Evolutionary conservation across 306 rosid genomes (phyloP).

Genomic region (Vicia villosa): DNA sequence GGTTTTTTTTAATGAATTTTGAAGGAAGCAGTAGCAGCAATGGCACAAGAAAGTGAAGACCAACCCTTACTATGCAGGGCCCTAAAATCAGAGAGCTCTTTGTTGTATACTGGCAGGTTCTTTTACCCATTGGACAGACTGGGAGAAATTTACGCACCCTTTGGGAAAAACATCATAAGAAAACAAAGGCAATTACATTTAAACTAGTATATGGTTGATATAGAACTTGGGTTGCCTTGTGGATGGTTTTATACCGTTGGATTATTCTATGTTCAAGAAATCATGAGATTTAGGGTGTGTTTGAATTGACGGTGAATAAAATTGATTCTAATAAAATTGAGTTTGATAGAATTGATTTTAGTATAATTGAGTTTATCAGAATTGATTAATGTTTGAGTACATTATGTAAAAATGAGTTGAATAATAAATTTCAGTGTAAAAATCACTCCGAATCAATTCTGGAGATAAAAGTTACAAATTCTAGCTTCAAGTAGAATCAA

Average conservation of each 20-base stretch:
- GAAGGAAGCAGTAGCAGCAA: slow-evolving; percentile 39
- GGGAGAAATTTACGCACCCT: slow-evolving; percentile 29
- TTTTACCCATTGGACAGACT: slow-evolving; percentile 23
- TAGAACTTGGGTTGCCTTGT: neutral
- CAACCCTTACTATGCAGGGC: slow-evolving; percentile 18
- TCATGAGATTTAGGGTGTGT: neutral
- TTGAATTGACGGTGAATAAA: no score
- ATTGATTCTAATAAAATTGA: no score
- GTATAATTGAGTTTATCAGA: no score
- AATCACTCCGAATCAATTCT: no score
- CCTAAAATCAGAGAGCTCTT: slow-evolving; percentile 27
- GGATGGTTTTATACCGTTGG: neutral
- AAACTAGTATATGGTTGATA: neutral
- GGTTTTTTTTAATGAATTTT: neutral
- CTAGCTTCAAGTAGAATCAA: no score
- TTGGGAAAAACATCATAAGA: slow-evolving; percentile 20
- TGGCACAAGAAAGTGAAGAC: slow-evolving; percentile 45
- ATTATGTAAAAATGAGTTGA: no score
- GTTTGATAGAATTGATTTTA: no score
- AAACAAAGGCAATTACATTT: neutral
- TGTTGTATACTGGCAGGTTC: slow-evolving; percentile 33
- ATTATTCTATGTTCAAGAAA: neutral
- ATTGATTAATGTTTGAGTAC: no score
- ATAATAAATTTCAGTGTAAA: no score
- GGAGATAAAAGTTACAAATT: no score